phyloP scores from a whole-genome alignment of 2,329 filamentous ascomycete species.

The Biscogniauxia marginata region DNA sequence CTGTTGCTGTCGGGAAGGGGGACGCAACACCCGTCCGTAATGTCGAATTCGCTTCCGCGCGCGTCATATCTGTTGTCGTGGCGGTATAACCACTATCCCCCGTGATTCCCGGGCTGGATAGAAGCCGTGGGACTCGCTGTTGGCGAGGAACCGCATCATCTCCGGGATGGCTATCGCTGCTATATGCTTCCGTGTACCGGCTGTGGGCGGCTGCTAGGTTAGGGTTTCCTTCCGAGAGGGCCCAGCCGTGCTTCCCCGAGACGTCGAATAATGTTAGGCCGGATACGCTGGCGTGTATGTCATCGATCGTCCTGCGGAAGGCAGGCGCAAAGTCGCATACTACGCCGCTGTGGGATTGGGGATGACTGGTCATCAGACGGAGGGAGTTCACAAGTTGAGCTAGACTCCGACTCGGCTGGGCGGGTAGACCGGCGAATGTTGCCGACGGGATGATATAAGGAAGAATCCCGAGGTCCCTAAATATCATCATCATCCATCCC shows the following conservation, averaged over 20 bases:
- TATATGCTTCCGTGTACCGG: no score
- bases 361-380: constrained; percentile 43
- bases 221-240: constrained; percentile 39
- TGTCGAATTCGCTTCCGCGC: no score
- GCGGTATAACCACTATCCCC: no score
- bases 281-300: constrained; percentile 50
- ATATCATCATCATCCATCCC: constrained; percentile 53
- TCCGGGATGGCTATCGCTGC: no score
- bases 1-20: not conserved
- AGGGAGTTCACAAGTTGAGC: constrained; percentile 45
- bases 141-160: no score
- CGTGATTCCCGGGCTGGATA: no score
- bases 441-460: constrained; percentile 38
- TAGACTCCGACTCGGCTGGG: constrained; percentile 39
- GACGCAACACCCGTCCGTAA: constrained; percentile 3
- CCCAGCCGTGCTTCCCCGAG: constrained; percentile 50
- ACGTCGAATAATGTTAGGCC: constrained; percentile 51
- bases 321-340: constrained; percentile 48
- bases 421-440: constrained; percentile 15
- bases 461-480: constrained; percentile 46
- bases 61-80: no score
- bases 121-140: no score
- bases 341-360: constrained; percentile 41
- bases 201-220: no score
- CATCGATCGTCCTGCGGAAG: constrained; percentile 47